Evolutionary conservation across 768 basidiomycete genomes (phyloP).

Genomic region (Mycena epipterygia): DNA sequence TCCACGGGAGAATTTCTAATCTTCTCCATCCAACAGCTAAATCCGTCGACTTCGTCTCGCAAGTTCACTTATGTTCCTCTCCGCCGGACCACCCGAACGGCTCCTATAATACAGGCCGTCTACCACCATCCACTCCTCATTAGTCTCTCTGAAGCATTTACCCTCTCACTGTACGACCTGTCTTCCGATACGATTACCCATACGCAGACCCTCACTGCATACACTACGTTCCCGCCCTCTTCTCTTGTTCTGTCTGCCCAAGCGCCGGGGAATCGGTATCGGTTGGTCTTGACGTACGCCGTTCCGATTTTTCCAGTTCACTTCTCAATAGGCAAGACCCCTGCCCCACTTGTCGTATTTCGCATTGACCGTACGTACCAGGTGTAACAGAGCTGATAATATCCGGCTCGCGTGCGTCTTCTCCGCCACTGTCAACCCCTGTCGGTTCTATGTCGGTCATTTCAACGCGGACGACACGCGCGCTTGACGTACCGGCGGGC

Average conservation of each 20-base stretch:
- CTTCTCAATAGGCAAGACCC: slow-evolving; percentile 47
- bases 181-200: slow-evolving; percentile 64
- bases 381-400: slow-evolving; percentile 85
- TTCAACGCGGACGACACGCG: slow-evolving; percentile 73
- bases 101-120: slow-evolving; percentile 72
- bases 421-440: slow-evolving; percentile 33
- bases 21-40: slow-evolving; percentile 65
- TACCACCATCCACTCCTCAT: slow-evolving; percentile 86
- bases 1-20: slow-evolving; percentile 78
- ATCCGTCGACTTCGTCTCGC: slow-evolving; percentile 56
- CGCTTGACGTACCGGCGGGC: slow-evolving; percentile 78
- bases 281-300: slow-evolving; percentile 80
- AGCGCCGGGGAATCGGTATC: slow-evolving; percentile 67
- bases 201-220: slow-evolving; percentile 79
- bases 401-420: slow-evolving; percentile 47
- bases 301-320: slow-evolving; percentile 85
- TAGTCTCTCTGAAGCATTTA: slow-evolving; percentile 76
- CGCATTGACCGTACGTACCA: slow-evolving; percentile 55
- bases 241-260: slow-evolving; percentile 84
- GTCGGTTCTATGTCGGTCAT: slow-evolving; percentile 60
- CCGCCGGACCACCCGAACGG: slow-evolving; percentile 53
- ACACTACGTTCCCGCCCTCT: slow-evolving; percentile 83
- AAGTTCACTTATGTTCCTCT: slow-evolving; percentile 64
- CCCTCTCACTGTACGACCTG: slow-evolving; percentile 80
- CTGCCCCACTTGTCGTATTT: not conserved